Percentiles rank a stretch among this genome's conserved stretches.
Conservation (phyloP, 1,139 yeast species). For the Geotrichum fermentans region DNA sequence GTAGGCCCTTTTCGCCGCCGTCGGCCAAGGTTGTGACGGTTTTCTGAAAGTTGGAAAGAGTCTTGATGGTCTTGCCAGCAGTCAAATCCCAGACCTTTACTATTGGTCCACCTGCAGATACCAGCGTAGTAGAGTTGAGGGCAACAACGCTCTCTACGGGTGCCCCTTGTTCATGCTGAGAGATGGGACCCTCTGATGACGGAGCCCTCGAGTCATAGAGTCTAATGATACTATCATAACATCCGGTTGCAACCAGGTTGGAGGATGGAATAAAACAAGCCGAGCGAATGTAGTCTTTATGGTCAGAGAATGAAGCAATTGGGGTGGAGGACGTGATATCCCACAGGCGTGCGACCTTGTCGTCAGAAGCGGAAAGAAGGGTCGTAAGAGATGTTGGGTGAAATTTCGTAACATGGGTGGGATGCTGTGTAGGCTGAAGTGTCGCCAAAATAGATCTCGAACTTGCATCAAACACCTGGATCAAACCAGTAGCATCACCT, state of each 20-base stretch:
- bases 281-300: conserved; percentile 82
- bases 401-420: conserved; percentile 92
- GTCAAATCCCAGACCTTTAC: conserved; percentile 92
- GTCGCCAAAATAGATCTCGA: conserved; percentile 78
- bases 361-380: conserved; percentile 86
- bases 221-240: conserved; percentile 84
- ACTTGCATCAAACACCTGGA: conserved; percentile 77
- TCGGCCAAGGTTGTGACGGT: conserved; percentile 81
- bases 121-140: conserved; percentile 70
- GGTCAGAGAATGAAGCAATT: conserved; percentile 63
- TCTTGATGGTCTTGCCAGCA: conserved; percentile 59
- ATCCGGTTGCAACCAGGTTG: conserved; percentile 82
- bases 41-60: conserved; percentile 79
- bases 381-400: conserved; percentile 70
- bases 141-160: conserved; percentile 90
- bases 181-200: conserved; percentile 42
- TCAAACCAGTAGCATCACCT: conserved; percentile 83
- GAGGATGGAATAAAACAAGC: conserved; percentile 75
- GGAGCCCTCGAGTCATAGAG: conserved; percentile 77
- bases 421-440: conserved; percentile 73
- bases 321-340: conserved; percentile 79
- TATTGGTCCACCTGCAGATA: conserved; percentile 78
- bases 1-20: conserved; percentile 56
- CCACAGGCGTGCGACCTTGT: conserved; percentile 76
- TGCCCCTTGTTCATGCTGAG: conserved; percentile 52